Evolutionary conservation across 2,329 filamentous ascomycete genomes (phyloP).

Genomic region (Xylariaceae sp.): DNA sequence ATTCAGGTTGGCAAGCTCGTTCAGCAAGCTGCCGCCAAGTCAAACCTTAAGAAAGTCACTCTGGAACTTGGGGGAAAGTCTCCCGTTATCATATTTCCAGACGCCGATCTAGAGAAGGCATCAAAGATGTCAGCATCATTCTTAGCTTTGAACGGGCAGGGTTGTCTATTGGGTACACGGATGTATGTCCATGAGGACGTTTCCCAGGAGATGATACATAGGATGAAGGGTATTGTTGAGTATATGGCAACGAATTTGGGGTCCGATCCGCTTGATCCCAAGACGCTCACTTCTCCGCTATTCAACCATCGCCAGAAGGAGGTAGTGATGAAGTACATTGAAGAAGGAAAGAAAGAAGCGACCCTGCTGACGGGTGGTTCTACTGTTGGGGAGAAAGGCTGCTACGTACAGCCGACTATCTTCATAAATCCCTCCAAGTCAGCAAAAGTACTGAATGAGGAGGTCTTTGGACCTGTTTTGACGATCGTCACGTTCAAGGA

Average conservation of each 20-base stretch:
- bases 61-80: slow-evolving; percentile 74
- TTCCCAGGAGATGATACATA: slow-evolving; percentile 62
- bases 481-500: slow-evolving; percentile 63
- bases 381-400: slow-evolving; percentile 32
- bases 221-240: slow-evolving; percentile 57
- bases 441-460: slow-evolving; percentile 60
- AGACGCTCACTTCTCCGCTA: slow-evolving; percentile 52
- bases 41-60: slow-evolving; percentile 67
- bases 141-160: slow-evolving; percentile 30
- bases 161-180: slow-evolving; percentile 58
- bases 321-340: slow-evolving; percentile 52
- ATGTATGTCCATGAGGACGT: slow-evolving; percentile 61
- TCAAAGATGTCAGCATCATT: slow-evolving; percentile 53
- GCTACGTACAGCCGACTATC: slow-evolving; percentile 52
- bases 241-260: slow-evolving; percentile 45
- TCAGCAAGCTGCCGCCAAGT: slow-evolving; percentile 72
- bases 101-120: slow-evolving; percentile 67
- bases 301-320: slow-evolving; percentile 58
- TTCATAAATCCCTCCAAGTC: slow-evolving; percentile 51
- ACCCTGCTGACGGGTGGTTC: slow-evolving; percentile 31
- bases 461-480: slow-evolving; percentile 69
- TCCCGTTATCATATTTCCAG: slow-evolving; percentile 68
- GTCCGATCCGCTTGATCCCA: slow-evolving; percentile 41
- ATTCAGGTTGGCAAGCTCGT: slow-evolving; percentile 73
- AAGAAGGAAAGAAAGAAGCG: slow-evolving; percentile 49